Percentiles rank a stretch among this genome's conserved stretches.
Conservation (phyloP, 139 green algal genomes). For the Haematococcus lacustris region DNA sequence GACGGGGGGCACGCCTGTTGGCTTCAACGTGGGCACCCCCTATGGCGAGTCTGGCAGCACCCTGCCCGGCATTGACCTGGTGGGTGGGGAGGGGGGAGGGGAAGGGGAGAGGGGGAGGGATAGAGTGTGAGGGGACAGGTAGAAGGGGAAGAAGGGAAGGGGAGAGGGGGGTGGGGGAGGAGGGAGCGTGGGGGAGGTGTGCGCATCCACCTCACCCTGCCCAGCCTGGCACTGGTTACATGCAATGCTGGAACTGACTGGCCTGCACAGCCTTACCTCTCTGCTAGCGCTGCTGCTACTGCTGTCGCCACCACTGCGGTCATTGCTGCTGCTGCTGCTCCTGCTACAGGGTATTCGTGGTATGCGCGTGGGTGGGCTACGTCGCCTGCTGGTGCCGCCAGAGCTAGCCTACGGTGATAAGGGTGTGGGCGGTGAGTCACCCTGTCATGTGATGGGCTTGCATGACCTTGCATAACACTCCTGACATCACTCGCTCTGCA, state of each 20-base stretch:
- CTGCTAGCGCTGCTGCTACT: no score
- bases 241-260: no score
- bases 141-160: no score
- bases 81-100: constrained; percentile 6
- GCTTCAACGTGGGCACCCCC: constrained; percentile 77
- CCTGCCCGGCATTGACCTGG: constrained; percentile 67
- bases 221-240: no score
- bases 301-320: no score
- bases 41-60: constrained; percentile 48
- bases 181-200: no score
- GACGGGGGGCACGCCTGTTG: constrained; percentile 66
- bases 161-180: no score
- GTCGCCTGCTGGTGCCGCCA: constrained; percentile 70
- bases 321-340: no score
- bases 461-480: not conserved
- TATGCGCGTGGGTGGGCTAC: constrained; percentile 73
- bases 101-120: not conserved
- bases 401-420: constrained; percentile 65
- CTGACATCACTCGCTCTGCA: no score
- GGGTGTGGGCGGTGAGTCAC: constrained; percentile 36
- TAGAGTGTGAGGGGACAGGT: no score
- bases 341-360: constrained; percentile 55
- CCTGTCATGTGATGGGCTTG: not conserved
- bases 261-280: no score
- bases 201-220: no score